These are phyloP conservation scores for Arthrocladium fulminans DNA, from an alignment of 2,329 filamentous ascomycete species.

Conservation along the genomic window DNA sequence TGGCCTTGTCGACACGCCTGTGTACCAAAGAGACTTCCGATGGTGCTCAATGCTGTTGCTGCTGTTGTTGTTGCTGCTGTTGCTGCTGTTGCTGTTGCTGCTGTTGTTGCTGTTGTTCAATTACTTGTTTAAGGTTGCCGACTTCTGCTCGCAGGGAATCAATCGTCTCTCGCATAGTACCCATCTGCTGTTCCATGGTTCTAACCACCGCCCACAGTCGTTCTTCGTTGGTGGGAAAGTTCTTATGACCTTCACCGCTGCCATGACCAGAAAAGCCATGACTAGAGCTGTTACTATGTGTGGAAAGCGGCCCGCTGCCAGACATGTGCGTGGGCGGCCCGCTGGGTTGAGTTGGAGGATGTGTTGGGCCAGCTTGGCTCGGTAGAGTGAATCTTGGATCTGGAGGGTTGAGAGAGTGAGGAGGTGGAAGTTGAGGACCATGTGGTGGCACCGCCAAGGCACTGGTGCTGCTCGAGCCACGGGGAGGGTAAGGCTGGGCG, in stretches of 20 bases:
- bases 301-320: constrained; percentile 21
- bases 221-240: constrained; percentile 27
- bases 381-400: constrained; percentile 38
- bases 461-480: constrained; percentile 16
- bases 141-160: constrained; percentile 11
- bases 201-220: constrained; percentile 38
- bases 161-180: constrained; percentile 34
- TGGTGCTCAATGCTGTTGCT: no score
- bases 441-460: constrained; percentile 31
- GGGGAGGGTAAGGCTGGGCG: constrained; percentile 28
- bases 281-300: constrained; percentile 27
- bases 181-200: constrained; percentile 35
- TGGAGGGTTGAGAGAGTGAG: constrained; percentile 34
- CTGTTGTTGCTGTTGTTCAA: constrained; percentile 4
- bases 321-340: constrained; percentile 29
- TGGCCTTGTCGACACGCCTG: no score
- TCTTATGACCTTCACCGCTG: constrained; percentile 23
- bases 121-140: neutral
- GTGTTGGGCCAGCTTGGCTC: constrained; percentile 28
- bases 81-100: neutral
- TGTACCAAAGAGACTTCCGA: no score
- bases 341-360: constrained; percentile 26
- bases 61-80: no score
- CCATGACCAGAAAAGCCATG: constrained; percentile 25
- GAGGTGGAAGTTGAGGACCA: constrained; percentile 36